Evolutionary conservation across 2,329 filamentous ascomycete species (phyloP).

Genomic region (Alternaria longipes): DNA sequence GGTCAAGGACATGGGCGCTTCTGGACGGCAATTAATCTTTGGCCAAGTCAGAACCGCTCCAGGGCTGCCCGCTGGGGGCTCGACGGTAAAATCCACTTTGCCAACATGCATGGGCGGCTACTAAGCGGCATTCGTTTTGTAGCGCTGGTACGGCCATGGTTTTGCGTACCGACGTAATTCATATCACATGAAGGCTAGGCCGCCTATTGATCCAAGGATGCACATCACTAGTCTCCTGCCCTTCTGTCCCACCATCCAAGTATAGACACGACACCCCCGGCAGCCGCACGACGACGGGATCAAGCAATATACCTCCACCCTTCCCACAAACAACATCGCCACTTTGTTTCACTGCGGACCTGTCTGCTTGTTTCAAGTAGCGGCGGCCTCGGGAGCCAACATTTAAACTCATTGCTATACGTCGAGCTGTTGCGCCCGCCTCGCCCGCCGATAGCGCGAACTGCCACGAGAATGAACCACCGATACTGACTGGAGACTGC

Average conservation of each 20-base stretch:
- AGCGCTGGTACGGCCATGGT: constrained; percentile 3
- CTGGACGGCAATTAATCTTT: neutral
- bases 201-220: constrained; percentile 10
- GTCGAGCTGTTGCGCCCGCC: constrained; percentile 16
- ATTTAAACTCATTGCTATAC: neutral
- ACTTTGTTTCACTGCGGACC: neutral
- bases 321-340: neutral
- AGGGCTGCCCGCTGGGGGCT: constrained; percentile 5
- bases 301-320: constrained; percentile 3
- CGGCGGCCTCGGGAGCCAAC: constrained; percentile 11
- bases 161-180: constrained; percentile 13
- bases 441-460: constrained; percentile 21
- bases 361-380: constrained; percentile 3
- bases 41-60: constrained; percentile 5
- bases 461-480: constrained; percentile 22
- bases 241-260: constrained; percentile 11
- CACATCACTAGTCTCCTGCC: constrained; percentile 1
- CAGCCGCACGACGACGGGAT: constrained; percentile 5
- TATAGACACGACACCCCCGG: constrained; percentile 12
- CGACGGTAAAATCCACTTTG: neutral
- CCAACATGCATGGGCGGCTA: neutral
- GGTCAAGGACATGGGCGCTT: constrained; percentile 3
- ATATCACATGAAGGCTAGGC: neutral
- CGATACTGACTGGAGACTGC: constrained; percentile 28
- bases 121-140: neutral